phyloP scores from a whole-genome alignment of 106 monocot genomes.

The Posidonia australis region DNA sequence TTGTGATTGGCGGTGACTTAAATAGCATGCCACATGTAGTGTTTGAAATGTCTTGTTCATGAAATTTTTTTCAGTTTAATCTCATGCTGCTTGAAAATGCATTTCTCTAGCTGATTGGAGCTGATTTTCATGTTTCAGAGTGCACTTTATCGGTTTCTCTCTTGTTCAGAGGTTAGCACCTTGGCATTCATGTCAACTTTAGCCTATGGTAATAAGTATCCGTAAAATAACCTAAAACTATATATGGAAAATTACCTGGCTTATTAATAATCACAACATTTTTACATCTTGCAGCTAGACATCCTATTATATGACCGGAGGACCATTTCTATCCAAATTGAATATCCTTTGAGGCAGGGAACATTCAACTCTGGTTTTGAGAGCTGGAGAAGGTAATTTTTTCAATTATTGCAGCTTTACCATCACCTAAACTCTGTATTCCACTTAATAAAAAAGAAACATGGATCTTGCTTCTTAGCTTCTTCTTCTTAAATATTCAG shows the following conservation, averaged over 20 bases:
- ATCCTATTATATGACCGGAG: slow-evolving; percentile 39
- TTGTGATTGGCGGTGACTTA: slow-evolving; percentile 58
- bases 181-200: background rate
- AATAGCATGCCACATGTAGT: slow-evolving; percentile 59
- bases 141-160: slow-evolving; percentile 46
- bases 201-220: background rate
- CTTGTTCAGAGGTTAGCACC: slow-evolving; percentile 31
- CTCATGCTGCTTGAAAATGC: background rate
- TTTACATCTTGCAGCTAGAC: slow-evolving; percentile 33
- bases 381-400: slow-evolving; percentile 2
- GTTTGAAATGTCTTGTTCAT: background rate
- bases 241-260: background rate
- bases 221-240: background rate
- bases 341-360: slow-evolving; percentile 6
- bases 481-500: background rate
- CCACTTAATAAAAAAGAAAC: background rate
- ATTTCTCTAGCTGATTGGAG: background rate
- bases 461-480: background rate
- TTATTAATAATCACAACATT: background rate
- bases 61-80: background rate
- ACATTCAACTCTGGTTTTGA: background rate
- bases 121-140: slow-evolving; percentile 26
- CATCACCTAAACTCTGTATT: background rate
- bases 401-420: background rate
- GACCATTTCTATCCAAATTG: slow-evolving; percentile 43